Evolutionary conservation across 176 grass and related monocot species (phyloP), one percentile per base, ranked within the genome.

Genomic region (Calamus simplicifolius): DNA sequence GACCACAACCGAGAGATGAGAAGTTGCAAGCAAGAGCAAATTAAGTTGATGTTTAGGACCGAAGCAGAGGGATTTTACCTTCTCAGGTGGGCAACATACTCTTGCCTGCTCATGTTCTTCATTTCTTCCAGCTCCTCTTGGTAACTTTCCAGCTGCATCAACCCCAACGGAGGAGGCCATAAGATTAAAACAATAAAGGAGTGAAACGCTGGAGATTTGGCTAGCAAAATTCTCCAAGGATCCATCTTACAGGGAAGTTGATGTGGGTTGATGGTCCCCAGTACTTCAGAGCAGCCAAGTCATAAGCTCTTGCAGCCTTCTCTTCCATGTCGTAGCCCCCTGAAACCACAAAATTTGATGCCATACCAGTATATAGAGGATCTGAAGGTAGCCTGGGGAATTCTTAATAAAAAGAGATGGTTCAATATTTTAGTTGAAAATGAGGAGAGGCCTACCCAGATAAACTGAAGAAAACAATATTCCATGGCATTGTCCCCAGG

Each of bases 321-420:
- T 92, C 93, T 85, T 98, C 93, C 58, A 55, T 85, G 29, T 98
- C 93, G 61, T 98, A 98, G 50, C 93, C 93, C 71, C 93, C 93
- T 98, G 76, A 59, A 13, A 61, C 43, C 35, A 12, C 35, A 43
- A 43, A 43, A 43, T 43, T 43, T 43, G 12, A 12, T 43, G 35
- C 35, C 12, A 43, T 43, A 43, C 35, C 10, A 13, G 8, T 13
- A 43, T 13, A 43, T 43, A 43, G 35, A 43, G 35, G 35, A 43
- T 43, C 3, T 43, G 8, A 10, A 43, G 35, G 35, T 12, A 43
- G 35, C 35, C 35, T 2, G 8, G 35, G 10, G 12, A 43, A 43
- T 7, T 13, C 8, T 13, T 43, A 13, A 43, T 0, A 13, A 43
- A 13, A 13, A 43, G 35, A 43, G 35, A 43, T 43, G 35, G 35